phyloP scores from a whole-genome alignment of 192 early-diverging fungal genomes.

The Coemansia sp. region DNA sequence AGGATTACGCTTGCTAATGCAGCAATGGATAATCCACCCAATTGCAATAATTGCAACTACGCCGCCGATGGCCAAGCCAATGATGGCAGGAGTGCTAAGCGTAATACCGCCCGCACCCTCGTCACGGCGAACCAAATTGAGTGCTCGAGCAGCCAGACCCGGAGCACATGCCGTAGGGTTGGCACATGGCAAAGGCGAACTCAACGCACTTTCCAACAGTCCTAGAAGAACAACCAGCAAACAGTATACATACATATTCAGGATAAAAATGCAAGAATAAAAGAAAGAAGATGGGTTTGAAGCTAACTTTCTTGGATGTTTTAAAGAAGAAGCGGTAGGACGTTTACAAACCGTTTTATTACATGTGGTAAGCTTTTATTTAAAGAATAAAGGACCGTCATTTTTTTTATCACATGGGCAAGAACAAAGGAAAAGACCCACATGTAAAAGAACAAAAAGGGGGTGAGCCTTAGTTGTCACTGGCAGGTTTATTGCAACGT shows the following conservation, averaged over 20 bases:
- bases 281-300: too few species aligned
- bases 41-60: neutral
- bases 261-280: neutral
- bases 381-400: neutral
- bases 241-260: neutral
- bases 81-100: neutral
- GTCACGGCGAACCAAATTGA: neutral
- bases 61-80: neutral
- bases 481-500: too few species aligned
- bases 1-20: neutral
- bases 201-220: neutral
- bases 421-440: too few species aligned
- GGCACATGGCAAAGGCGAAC: conserved; percentile 1
- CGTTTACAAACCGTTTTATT: too few species aligned
- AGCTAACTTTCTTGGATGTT: too few species aligned
- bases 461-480: too few species aligned
- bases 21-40: neutral
- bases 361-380: too few species aligned
- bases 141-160: neutral
- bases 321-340: too few species aligned
- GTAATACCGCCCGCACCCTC: neutral
- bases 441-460: too few species aligned
- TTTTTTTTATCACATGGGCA: neutral
- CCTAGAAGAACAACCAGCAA: neutral
- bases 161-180: neutral